Base-by-base conservation (phyloP, 257 asterid species). In the Ophiorrhiza pumila region DNA sequence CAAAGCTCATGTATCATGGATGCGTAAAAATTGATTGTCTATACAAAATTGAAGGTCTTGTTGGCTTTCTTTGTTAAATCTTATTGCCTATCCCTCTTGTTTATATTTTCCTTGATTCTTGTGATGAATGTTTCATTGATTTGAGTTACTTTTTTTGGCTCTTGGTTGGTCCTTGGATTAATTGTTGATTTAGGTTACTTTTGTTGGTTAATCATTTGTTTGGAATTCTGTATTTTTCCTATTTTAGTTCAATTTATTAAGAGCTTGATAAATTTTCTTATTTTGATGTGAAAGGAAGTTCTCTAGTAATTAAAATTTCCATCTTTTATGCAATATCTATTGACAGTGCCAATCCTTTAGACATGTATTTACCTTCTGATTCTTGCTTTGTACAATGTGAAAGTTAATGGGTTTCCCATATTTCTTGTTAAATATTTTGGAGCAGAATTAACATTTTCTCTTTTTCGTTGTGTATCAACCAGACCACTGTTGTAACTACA, bases 401-500 rank as follows among this genome's bases (percentile, higher is more conserved):
- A 31, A 42, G n/a, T 18, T 18, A 25, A 22, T 15, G 3, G 0
- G 22, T 65, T 18, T 56, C 55, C 50, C 22, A 58, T 27, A 35
- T 46, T 59, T 45, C 13, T 23, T 29, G 35, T 45, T n/a, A n/a
- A n/a, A 34, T 32, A 34, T 49, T 72, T 32, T 27, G 5, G 55
- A 7, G 10, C 59, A 49, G 50, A 52, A 69, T 39, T 64, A 42
- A 82, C 29, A 13, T 23, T 20, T 59, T 69, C n/a, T 63, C 23
- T 63, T 59, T 77, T 14, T 55, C 52, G 39, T 35, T 66, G 34
- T 64, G 43, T 77, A 49, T 42, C 71, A 62, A 68, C 65, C 83
- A 91, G 98, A 85, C 89, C 47, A 89, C 88, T 41, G 96, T 95
- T 59, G 79, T 82, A 49, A 95, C 98, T 20, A 95, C 96, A 7